Evolutionary conservation across 2,329 filamentous ascomycete species (phyloP).

Genomic region (Mycosphaerella sp.): DNA sequence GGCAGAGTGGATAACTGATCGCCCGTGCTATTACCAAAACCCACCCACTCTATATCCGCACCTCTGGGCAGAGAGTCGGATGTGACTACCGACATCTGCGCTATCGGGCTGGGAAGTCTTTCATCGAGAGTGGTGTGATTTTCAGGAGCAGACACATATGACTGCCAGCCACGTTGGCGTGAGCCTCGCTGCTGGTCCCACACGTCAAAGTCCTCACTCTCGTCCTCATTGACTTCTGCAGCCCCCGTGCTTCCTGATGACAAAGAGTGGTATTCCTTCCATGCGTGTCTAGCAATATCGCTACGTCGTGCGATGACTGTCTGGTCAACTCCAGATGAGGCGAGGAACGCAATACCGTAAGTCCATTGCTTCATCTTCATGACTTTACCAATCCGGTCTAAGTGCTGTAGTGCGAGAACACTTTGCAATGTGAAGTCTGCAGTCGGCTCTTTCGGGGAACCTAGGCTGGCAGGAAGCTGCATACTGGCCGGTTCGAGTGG

Average conservation of each 20-base stretch:
- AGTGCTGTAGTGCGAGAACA: slow-evolving; percentile 74
- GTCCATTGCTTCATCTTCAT: slow-evolving; percentile 69
- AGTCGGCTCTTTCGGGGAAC: not conserved
- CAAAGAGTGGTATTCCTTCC: slow-evolving; percentile 34
- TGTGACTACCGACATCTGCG: slow-evolving; percentile 68
- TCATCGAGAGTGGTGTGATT: slow-evolving; percentile 6
- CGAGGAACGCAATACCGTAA: slow-evolving; percentile 68
- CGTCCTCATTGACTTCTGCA: slow-evolving; percentile 36
- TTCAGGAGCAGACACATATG: slow-evolving; percentile 32
- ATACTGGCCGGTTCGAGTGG: slow-evolving; percentile 77
- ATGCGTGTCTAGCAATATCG: slow-evolving; percentile 33
- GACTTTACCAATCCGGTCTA: slow-evolving; percentile 72
- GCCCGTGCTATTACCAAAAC: slow-evolving; percentile 9
- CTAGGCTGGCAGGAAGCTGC: slow-evolving; percentile 42
- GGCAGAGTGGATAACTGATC: not conserved
- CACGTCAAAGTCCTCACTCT: slow-evolving; percentile 55
- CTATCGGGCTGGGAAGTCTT: slow-evolving; percentile 27
- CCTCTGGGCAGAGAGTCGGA: slow-evolving; percentile 69
- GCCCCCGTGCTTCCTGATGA: slow-evolving; percentile 8
- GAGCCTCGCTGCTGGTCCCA: slow-evolving; percentile 56
- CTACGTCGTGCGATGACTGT: slow-evolving; percentile 17
- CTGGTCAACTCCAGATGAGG: slow-evolving; percentile 35
- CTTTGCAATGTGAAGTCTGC: slow-evolving; percentile 47
- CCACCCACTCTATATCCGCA: slow-evolving; percentile 70
- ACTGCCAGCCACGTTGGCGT: slow-evolving; percentile 22